Evolutionary conservation across 345 rosid species (phyloP).

Genomic region (Aegle marmelos): DNA sequence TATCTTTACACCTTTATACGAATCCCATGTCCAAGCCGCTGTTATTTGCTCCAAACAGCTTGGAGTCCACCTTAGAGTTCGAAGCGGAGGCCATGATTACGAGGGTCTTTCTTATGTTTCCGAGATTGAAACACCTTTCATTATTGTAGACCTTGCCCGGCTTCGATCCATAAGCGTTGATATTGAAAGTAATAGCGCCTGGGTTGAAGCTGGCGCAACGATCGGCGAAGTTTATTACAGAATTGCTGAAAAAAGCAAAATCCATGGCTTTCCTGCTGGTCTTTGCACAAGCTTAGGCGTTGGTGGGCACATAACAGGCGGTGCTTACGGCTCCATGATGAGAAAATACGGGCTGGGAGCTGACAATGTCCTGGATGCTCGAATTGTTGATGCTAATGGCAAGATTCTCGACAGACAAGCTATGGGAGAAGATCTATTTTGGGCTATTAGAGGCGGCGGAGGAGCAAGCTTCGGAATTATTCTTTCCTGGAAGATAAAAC

Average conservation of each 20-base stretch:
- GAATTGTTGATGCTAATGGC: constrained; percentile 43
- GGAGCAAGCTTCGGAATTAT: constrained; percentile 56
- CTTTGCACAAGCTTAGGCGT: constrained; percentile 42
- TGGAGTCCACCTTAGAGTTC: constrained; percentile 44
- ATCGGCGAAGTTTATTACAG: constrained; percentile 47
- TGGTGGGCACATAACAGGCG: constrained; percentile 50
- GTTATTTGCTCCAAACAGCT: constrained; percentile 55
- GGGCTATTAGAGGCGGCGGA: constrained; percentile 67
- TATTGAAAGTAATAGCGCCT: constrained; percentile 41
- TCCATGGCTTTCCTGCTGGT: constrained; percentile 46
- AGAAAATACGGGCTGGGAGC: constrained; percentile 49
- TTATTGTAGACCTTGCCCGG: constrained; percentile 40
- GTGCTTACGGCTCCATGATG: constrained; percentile 58
- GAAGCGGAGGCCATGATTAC: constrained; percentile 76
- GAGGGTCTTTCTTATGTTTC: constrained; percentile 65
- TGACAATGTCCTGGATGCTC: constrained; percentile 55
- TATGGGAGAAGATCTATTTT: constrained; percentile 54
- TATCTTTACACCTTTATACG: constrained; percentile 48
- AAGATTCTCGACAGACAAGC: constrained; percentile 35
- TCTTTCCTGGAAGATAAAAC: constrained; percentile 40
- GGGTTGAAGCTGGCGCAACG: constrained; percentile 57
- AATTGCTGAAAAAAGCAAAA: constrained; percentile 39
- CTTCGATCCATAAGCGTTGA: constrained; percentile 44
- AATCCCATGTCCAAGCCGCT: constrained; percentile 61
- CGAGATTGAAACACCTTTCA: constrained; percentile 42